Percentiles rank a stretch among this genome's conserved stretches.
These are phyloP conservation scores for Tylopilus orsonianus DNA, from an alignment of 1,284 basidiomycete species.

Conservation along the genomic window DNA sequence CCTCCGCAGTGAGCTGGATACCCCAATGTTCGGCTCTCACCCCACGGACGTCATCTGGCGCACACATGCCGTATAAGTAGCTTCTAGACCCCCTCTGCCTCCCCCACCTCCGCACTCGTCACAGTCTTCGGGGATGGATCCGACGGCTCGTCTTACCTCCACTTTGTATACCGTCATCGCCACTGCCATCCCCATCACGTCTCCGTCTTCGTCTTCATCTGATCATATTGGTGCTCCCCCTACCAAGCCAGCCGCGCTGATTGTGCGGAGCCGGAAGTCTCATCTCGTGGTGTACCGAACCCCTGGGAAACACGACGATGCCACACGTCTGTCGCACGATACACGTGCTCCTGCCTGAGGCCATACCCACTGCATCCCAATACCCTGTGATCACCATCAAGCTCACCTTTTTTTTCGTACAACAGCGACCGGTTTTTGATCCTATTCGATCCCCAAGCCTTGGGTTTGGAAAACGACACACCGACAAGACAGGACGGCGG, in stretches of 20 bases:
- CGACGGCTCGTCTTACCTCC: constrained; percentile 4
- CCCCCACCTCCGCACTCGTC: background rate
- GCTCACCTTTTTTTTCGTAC: background rate
- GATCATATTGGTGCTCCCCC: background rate
- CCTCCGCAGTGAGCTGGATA: no score
- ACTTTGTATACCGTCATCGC: background rate
- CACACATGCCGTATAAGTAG: background rate
- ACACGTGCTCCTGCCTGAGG: background rate
- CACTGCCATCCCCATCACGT: background rate
- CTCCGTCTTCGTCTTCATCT: no score
- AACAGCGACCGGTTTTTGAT: no score
- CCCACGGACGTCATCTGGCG: background rate
- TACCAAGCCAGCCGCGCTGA: background rate
- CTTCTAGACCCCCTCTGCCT: background rate
- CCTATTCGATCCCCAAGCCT: background rate
- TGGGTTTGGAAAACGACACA: background rate
- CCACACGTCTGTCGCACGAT: background rate
- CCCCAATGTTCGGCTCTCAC: no score
- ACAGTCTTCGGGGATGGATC: background rate
- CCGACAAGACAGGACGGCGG: no score
- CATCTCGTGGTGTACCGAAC: background rate
- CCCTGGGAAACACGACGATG: background rate
- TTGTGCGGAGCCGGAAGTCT: constrained; percentile 10
- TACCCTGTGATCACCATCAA: background rate
- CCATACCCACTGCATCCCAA: background rate